phyloP scores from a whole-genome alignment of 495 filamentous ascomycete genomes.

The Aspergillus mulundensis region DNA sequence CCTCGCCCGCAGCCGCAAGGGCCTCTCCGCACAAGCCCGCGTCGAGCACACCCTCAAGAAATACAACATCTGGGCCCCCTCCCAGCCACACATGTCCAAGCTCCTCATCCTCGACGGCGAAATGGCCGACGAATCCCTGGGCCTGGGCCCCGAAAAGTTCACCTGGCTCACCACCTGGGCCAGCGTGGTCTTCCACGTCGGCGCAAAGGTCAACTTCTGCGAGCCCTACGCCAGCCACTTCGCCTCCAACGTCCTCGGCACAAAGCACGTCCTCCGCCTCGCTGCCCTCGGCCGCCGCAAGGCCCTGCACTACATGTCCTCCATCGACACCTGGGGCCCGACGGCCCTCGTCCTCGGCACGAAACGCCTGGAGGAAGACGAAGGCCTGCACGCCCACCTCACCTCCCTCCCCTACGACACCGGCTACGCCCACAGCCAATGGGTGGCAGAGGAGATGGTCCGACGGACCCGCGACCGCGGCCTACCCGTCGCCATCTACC shows the following conservation, averaged over 20 bases:
- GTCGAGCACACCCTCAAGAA: too few species aligned
- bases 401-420: conserved; percentile 4
- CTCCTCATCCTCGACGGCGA: too few species aligned
- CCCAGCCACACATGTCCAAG: too few species aligned
- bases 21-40: too few species aligned
- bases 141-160: too few species aligned
- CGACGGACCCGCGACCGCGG: too few species aligned
- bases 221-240: conserved; percentile 10
- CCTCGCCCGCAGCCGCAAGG: too few species aligned
- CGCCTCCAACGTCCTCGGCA: conserved; percentile 4
- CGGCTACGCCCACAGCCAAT: conserved; percentile 12
- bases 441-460: background rate
- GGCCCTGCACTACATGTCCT: conserved; percentile 11
- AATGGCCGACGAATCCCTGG: too few species aligned
- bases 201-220: conserved; percentile 11
- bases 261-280: conserved; percentile 2
- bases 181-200: conserved; percentile 16
- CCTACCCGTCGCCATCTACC: too few species aligned
- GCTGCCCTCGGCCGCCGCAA: conserved; percentile 8
- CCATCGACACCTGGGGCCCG: conserved; percentile 7
- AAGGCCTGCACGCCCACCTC: background rate
- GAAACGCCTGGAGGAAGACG: conserved; percentile 1
- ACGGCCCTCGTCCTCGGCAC: conserved; percentile 1
- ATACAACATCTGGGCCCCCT: too few species aligned
- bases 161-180: too few species aligned